phyloP scores from a whole-genome alignment of 1,284 basidiomycete species.

The Limonomyces culmigenus region DNA sequence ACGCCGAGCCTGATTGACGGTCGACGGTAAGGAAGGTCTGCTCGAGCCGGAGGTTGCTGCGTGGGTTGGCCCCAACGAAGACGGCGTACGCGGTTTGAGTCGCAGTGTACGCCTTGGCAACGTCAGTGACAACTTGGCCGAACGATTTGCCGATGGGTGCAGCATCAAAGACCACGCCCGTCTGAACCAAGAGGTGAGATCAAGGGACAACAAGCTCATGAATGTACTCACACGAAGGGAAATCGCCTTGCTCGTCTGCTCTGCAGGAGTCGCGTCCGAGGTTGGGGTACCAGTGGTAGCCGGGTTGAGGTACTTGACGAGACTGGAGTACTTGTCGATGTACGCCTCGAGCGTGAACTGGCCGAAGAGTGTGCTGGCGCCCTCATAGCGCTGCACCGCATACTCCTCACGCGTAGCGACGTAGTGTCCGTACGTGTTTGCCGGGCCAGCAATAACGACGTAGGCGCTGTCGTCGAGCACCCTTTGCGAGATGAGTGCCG shows the following conservation, averaged over 20 bases:
- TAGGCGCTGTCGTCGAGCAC: slow-evolving; percentile 50
- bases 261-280: slow-evolving; percentile 48
- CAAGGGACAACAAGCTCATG: not conserved
- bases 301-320: slow-evolving; percentile 45
- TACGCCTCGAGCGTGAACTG: slow-evolving; percentile 69
- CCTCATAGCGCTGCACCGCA: slow-evolving; percentile 64
- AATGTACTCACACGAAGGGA: slow-evolving; percentile 36
- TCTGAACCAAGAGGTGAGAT: slow-evolving; percentile 19
- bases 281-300: slow-evolving; percentile 26
- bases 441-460: slow-evolving; percentile 64
- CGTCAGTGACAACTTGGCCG: slow-evolving; percentile 50
- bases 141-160: slow-evolving; percentile 41
- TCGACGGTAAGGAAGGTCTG: slow-evolving; percentile 60
- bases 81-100: slow-evolving; percentile 43
- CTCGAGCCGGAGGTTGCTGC: slow-evolving; percentile 70
- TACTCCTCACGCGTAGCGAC: slow-evolving; percentile 66
- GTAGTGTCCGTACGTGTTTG: slow-evolving; percentile 69
- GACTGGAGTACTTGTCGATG: slow-evolving; percentile 55
- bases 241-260: slow-evolving; percentile 51
- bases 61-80: slow-evolving; percentile 68
- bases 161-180: slow-evolving; percentile 43
- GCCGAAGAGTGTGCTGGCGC: slow-evolving; percentile 68
- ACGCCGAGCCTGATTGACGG: slow-evolving; percentile 28
- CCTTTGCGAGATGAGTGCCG: slow-evolving; percentile 41
- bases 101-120: slow-evolving; percentile 30